These are phyloP conservation scores for Pestalotiopsis sp. DNA, from an alignment of 2,329 filamentous ascomycete species.

Conservation along the genomic window DNA sequence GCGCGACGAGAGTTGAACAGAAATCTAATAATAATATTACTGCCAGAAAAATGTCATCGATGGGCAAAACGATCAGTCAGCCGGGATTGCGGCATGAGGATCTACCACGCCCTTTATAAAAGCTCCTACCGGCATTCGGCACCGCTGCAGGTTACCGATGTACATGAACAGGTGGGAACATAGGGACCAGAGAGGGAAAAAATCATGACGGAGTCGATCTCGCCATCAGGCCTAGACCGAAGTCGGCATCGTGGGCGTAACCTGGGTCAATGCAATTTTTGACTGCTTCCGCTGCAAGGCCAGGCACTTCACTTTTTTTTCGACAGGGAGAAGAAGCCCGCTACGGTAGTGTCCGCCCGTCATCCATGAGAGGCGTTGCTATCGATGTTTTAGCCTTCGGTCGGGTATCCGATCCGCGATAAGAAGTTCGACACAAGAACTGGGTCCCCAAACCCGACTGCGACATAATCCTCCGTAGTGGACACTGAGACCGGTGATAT, in stretches of 20 bases:
- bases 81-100: neutral
- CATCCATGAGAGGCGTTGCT: neutral
- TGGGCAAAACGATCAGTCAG: neutral
- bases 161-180: neutral
- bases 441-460: too few species aligned
- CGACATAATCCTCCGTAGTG: too few species aligned
- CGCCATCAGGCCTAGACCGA: constrained; percentile 7
- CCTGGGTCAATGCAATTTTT: constrained; percentile 1
- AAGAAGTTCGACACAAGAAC: neutral
- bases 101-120: neutral
- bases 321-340: too few species aligned
- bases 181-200: neutral
- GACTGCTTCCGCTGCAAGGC: neutral
- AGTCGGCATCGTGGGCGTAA: constrained; percentile 11
- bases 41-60: neutral
- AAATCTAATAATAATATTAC: neutral
- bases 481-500: neutral
- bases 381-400: neutral
- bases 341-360: too few species aligned
- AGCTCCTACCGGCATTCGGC: neutral
- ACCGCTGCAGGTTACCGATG: neutral
- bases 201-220: neutral
- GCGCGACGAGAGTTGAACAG: neutral
- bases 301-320: too few species aligned
- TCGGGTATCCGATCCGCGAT: neutral